Evolutionary conservation across 148 eudicot genomes (phyloP), one percentile per base, ranked within the genome.

Genomic region (Fagopyrum esculentum): DNA sequence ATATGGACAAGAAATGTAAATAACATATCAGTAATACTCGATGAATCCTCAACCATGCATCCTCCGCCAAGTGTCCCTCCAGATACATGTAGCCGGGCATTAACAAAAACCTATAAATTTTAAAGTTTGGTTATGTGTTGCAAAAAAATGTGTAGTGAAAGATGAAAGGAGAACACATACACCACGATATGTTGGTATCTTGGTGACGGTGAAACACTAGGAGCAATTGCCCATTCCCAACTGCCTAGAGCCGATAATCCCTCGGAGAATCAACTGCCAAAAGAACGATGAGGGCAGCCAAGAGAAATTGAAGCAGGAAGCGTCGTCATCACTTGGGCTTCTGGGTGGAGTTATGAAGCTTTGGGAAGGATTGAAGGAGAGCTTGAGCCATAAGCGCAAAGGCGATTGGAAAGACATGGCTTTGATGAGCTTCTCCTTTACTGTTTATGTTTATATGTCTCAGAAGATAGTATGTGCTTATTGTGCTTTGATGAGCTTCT

Each of bases 161-260:
- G 26, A 22, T 22, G 26, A 22, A 22, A 22, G 26, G 26, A 22
- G 26, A 22, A 22, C 26, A 22, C 26, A 22, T 22, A 22, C 26
- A 22, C 26, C 26, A 22, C 26, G 26, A 22, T 22, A 22, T 22
- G 26, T 22, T 94, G 98, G 88, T 94, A 94, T 88, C 98, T 86
- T 74, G 96, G 82, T 72, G 98, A 94, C 48, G 98, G 98, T 75
- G 98, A 94, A 75, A 94, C 98, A 78, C 98, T 97, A 79, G 98
- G 98, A 76, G 98, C 98, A 85, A 94, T 94, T 74, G 98, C 98
- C 98, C 98, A 94, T 84, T 94, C 98, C 98, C 98, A 94, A 73
- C 98, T 22, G 26, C 26, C 26, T 22, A 35, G 40, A 35, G 40
- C 40, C 44, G 4, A 26, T 26, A 29, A 66, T 66, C 47, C 1